Evolutionary conservation across 1,139 yeast genomes (phyloP).

Genomic region (Wickerhamiella infanticola): DNA sequence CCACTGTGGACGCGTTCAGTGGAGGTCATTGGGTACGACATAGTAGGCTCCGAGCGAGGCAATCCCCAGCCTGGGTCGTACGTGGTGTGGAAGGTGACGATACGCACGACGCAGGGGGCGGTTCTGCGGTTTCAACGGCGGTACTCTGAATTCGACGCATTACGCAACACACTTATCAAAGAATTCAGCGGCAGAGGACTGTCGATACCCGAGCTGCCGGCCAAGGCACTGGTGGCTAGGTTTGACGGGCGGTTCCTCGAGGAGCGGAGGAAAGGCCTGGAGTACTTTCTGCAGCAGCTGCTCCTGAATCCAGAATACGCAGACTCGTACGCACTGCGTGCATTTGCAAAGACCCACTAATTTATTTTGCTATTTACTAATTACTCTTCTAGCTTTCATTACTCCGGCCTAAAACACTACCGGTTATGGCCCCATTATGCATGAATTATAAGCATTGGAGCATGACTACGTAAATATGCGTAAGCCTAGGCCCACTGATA

Average conservation of each 20-base stretch:
- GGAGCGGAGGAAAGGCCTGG: constrained; percentile 49
- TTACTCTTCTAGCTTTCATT: no score
- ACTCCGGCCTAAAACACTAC: no score
- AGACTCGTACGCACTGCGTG: not conserved
- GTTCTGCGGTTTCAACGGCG: constrained; percentile 41
- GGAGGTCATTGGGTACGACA: constrained; percentile 27
- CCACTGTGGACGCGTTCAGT: constrained; percentile 28
- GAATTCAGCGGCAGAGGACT: constrained; percentile 28
- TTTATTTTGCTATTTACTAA: no score
- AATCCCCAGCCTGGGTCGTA: constrained; percentile 21
- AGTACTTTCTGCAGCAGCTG: constrained; percentile 56
- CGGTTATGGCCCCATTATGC: no score
- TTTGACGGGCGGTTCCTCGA: constrained; percentile 44
- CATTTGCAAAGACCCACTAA: not conserved
- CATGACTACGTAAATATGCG: no score
- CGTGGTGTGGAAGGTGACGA: constrained; percentile 28
- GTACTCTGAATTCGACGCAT: constrained; percentile 45
- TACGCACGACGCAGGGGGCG: constrained; percentile 28
- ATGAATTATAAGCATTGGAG: no score
- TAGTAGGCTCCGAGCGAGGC: constrained; percentile 23
- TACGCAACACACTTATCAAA: constrained; percentile 31
- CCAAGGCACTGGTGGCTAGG: constrained; percentile 41
- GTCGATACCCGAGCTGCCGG: constrained; percentile 50
- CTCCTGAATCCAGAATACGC: constrained; percentile 41
- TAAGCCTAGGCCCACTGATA: no score